These are phyloP conservation scores for Vigna angularis DNA, from an alignment of 306 rosid species.

Conservation along the genomic window DNA sequence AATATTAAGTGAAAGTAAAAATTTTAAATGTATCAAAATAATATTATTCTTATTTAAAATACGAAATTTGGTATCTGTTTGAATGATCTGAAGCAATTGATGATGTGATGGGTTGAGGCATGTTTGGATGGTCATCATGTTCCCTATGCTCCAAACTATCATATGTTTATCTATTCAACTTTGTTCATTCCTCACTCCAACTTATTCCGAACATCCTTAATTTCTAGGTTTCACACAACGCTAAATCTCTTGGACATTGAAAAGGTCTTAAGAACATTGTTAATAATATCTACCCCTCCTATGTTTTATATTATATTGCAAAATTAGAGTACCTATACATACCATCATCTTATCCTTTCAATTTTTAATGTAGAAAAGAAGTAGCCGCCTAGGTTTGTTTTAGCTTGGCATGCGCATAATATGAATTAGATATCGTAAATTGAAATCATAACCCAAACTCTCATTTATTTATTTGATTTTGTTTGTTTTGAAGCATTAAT, in stretches of 20 bases:
- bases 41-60: neutral
- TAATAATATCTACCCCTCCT: constrained; percentile 31
- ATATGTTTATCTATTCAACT: constrained; percentile 49
- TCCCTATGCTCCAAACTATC: constrained; percentile 78
- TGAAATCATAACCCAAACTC: constrained; percentile 34
- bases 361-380: constrained; percentile 15
- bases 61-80: constrained; percentile 1
- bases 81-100: constrained; percentile 31
- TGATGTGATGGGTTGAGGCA: neutral
- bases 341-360: constrained; percentile 20
- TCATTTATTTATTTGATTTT: neutral
- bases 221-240: constrained; percentile 48
- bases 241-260: constrained; percentile 53
- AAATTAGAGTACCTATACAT: constrained; percentile 18
- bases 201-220: constrained; percentile 40
- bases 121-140: constrained; percentile 70
- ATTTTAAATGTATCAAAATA: no score
- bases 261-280: constrained; percentile 11
- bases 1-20: no score
- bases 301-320: neutral
- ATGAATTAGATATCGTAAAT: constrained; percentile 29
- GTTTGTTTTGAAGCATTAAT: neutral
- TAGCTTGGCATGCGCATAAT: constrained; percentile 47
- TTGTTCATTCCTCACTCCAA: constrained; percentile 41
- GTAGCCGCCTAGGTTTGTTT: constrained; percentile 17